Evolutionary conservation across 306 rosid genomes (phyloP), one percentile per base, ranked within the genome.

Genomic region (Acmispon strigosus): DNA sequence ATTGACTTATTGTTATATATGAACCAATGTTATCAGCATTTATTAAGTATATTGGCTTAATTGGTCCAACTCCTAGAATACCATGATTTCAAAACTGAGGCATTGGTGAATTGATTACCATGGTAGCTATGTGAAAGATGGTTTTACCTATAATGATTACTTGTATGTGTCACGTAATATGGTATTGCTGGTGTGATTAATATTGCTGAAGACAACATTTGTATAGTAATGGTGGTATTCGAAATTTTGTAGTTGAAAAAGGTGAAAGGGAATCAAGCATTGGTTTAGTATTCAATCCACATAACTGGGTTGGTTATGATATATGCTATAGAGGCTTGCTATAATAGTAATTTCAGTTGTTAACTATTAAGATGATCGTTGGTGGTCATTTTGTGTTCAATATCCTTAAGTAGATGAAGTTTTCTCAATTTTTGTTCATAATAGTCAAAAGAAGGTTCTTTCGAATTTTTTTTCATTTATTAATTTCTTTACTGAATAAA

Each of bases 371-470:
- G 34, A 18, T 61, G 36, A 16, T 13, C 62, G 42, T 53, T 45
- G 56, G 39, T 34, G 34, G 69, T 44, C 47, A 66, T 62, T 72
- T 54, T 73, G 37, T 73, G 66, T 41, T 62, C 43, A 10, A 4
- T 66, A 17, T 10, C 58, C 39, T 17, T 20, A 15, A 62, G 66
- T 45, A 19, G 9, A 53, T 71, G 68, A 20, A 55, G 1, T 17
- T 47, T 17, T 55, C 45, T 16, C 34, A 49, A 24, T 24, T 15
- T 50, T 47, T 48, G 44, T 66, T 72, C 29, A 53, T 42, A 37
- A 34, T 45, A 15, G 32, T 59, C 45, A 61, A 22, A 67, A 47
- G 41, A 65, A 27, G 32, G 11, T 37, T 60, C 19, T 29, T 36
- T 42, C 2, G 14, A 73, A 29, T 19, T 16, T 18, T 48, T 52